Conservation (phyloP, 129 eudicot species). For the Scalesia atractyloides region DNA sequence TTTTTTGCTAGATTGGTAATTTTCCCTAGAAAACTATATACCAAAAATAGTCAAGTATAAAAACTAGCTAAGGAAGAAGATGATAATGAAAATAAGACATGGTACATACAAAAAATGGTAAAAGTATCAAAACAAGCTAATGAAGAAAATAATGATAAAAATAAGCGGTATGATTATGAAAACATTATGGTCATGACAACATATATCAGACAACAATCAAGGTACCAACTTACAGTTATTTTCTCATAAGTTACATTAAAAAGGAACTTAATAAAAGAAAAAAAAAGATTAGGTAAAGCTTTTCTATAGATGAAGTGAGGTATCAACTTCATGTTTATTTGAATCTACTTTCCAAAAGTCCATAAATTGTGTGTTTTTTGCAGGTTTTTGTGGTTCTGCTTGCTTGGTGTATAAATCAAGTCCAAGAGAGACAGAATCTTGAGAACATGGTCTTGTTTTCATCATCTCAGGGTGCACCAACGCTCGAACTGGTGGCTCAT, state of each 20-base stretch:
- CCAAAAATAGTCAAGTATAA: no score
- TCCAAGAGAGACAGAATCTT: conserved; percentile 51
- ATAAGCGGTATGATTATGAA: conserved; percentile 5
- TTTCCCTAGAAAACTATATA: no score
- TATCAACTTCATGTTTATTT: conserved; percentile 47
- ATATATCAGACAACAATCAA: conserved; percentile 27
- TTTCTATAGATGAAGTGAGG: conserved; percentile 60
- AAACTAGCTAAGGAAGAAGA: conserved; percentile 48
- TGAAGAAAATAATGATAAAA: conserved; percentile 38
- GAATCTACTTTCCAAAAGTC: conserved; percentile 27
- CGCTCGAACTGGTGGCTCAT: conserved; percentile 19
- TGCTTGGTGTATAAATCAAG: conserved; percentile 37
- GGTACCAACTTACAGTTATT: conserved; percentile 35
- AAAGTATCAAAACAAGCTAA: conserved; percentile 48
- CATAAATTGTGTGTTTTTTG: conserved; percentile 3
- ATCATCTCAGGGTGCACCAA: conserved; percentile 24
- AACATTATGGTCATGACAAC: neutral
- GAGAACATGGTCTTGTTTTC: conserved; percentile 26
- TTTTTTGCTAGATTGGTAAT: no score
- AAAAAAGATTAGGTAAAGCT: conserved; percentile 4
- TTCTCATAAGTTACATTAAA: conserved; percentile 34
- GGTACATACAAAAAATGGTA: conserved; percentile 69
- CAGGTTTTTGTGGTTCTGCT: conserved; percentile 20
- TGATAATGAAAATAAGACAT: conserved; percentile 36
- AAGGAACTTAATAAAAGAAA: conserved; percentile 3